Conservation (phyloP, 345 rosid species). For the Aurinia saxatilis region DNA sequence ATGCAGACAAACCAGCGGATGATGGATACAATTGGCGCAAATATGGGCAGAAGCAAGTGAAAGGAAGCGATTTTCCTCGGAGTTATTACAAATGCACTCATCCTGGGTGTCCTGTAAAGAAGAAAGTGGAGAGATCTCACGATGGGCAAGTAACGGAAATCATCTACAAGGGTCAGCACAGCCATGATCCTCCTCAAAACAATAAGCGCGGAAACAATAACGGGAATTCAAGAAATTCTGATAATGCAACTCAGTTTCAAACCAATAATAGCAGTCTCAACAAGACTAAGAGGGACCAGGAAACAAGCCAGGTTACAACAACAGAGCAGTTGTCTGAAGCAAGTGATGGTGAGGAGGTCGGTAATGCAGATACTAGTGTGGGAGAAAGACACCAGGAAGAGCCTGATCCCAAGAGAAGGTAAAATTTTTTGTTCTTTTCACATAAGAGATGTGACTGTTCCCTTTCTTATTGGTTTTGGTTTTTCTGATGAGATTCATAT, state of each 20-base stretch:
- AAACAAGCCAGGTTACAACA: slow-evolving; percentile 49
- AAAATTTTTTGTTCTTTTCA: not conserved
- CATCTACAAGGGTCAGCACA: slow-evolving; percentile 82
- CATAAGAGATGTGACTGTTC: not conserved
- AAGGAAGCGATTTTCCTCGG: slow-evolving; percentile 74
- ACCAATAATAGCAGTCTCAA: slow-evolving; percentile 2
- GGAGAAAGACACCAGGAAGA: slow-evolving; percentile 50
- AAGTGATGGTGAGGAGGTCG: slow-evolving; percentile 69
- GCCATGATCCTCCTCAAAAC: slow-evolving; percentile 54
- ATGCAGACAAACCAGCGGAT: slow-evolving; percentile 55
- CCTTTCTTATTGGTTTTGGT: not conserved
- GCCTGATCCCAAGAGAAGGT: slow-evolving; percentile 73
- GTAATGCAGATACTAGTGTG: slow-evolving; percentile 36
- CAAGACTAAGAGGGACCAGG: slow-evolving; percentile 42
- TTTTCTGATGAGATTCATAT: not conserved
- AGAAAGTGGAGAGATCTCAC: slow-evolving; percentile 68
- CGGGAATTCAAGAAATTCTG: slow-evolving; percentile 23
- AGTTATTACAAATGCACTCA: slow-evolving; percentile 83
- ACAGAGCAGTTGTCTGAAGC: slow-evolving; percentile 43
- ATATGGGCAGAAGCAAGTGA: slow-evolving; percentile 88
- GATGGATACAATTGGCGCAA: slow-evolving; percentile 89
- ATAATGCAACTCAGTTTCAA: slow-evolving; percentile 6
- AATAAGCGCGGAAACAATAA: slow-evolving; percentile 51
- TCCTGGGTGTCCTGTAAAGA: slow-evolving; percentile 73
- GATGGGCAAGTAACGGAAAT: slow-evolving; percentile 83